Base-by-base conservation (phyloP, 768 basidiomycete genomes). In the Gloeopeniophorella convolvens region DNA sequence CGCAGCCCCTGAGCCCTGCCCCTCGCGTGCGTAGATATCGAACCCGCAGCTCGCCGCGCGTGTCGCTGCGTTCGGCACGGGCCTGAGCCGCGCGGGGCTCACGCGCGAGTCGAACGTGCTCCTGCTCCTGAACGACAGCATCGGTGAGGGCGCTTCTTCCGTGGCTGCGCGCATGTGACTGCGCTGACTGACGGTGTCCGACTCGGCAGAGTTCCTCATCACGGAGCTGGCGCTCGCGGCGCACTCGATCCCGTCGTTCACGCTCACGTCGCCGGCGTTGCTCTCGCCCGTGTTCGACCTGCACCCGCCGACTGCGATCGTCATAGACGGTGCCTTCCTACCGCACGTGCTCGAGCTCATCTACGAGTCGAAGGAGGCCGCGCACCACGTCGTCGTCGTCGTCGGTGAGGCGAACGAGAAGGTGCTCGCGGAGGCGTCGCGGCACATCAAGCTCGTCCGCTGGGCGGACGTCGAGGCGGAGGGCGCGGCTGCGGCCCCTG, bases 171-270 rank as follows among this genome's bases (percentile, higher is more conserved):
- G n/a, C n/a, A n/a, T n/a, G n/a, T n/a, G n/a, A n/a, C 15, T 43
- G 55, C 3, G 51, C 57, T 45, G 21, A 49, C 35, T 36, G 20
- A 39, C n/a, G 9, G 28, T 18, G n/a, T 31, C 20, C 26, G 50
- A 33, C 18, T 21, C 39, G 26, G 3, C 60, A 88, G 89, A 86
- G 68, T 93, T 86, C 63, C 60, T 91, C 60, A 77, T 92, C 39
- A 72, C 79, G 24, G 89, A 92, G 67, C 73, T 93, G 23, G 89
- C 89, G 1, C 73, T 93, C 35, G 81, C 83, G 1, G 77, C 79
- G 5, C 75, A 80, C 55, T 82, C 81, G 9, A 79, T 88, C 48
- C 72, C 75, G 2, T 85, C 87, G 0, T 72, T 83, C 61, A 90
- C 82, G 5, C 68, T 85, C 48, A 70, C 75, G 45, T 80, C 80